Evolutionary conservation across 495 filamentous ascomycete genomes (phyloP).

Genomic region (Tuber microsphaerosporum): DNA sequence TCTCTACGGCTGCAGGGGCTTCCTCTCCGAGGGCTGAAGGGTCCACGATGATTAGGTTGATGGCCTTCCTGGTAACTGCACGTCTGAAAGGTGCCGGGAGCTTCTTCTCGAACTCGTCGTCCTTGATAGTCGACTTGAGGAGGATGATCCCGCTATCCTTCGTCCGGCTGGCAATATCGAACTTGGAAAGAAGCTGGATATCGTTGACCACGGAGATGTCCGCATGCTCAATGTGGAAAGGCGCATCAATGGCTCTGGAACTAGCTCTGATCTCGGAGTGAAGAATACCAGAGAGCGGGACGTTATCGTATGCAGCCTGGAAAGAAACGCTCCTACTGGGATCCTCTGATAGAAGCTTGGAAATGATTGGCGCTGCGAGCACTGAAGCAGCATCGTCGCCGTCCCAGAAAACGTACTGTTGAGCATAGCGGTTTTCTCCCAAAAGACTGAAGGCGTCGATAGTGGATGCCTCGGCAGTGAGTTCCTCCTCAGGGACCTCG

Average conservation of each 20-base stretch:
- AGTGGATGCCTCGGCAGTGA: constrained; percentile 37
- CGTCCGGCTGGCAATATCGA: constrained; percentile 63
- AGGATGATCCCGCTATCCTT: constrained; percentile 68
- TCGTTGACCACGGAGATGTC: constrained; percentile 73
- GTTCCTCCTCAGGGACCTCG: constrained; percentile 42
- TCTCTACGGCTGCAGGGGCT: constrained; percentile 55
- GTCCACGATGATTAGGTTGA: constrained; percentile 69
- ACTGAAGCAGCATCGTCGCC: constrained; percentile 63
- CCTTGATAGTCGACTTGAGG: constrained; percentile 66
- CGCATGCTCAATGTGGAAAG: constrained; percentile 69
- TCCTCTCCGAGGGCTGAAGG: constrained; percentile 45
- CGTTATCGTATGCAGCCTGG: constrained; percentile 71
- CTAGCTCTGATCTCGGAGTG: constrained; percentile 82
- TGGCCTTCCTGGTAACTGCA: constrained; percentile 57
- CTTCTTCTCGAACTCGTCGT: constrained; percentile 85
- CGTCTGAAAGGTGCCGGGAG: constrained; percentile 61
- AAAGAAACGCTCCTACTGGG: constrained; percentile 69
- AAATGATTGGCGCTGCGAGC: constrained; percentile 58
- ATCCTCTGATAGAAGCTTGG: constrained; percentile 66
- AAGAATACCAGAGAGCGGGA: constrained; percentile 74
- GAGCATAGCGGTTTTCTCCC: constrained; percentile 48
- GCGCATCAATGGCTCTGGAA: constrained; percentile 70
- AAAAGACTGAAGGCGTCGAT: constrained; percentile 35
- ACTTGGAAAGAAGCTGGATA: constrained; percentile 65
- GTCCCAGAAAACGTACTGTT: constrained; percentile 94